Base-by-base conservation (phyloP, 176 grass and related monocot genomes). In the Echinochloa phyllopogon region DNA sequence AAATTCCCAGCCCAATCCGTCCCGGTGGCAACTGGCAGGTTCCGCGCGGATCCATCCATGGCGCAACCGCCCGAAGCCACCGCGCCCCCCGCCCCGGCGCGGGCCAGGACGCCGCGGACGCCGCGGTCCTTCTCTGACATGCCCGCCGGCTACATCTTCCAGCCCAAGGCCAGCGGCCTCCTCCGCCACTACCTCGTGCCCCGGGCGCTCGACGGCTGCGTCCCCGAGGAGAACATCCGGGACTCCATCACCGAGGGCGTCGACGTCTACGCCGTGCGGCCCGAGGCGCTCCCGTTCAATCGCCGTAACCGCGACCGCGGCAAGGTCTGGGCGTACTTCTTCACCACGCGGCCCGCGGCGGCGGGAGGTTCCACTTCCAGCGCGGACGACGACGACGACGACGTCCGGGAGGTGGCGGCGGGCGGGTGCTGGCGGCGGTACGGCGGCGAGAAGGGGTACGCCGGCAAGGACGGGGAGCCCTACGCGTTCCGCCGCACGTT, bases 211-310 rank as follows among this genome's bases (percentile, higher is more conserved):
- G 3, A 7, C 33, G 66, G 84, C 74, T 2, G 20, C 59, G 8
- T 78, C 75, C 24, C 41, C 1, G 27, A 61, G 25, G 2, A 25
- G 40, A 3, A 10, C 18, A 0, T 49, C 18, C 20, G 12, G 48
- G 75, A 70, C 52, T 20, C 0, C 27, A 3, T 61, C 24, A 18
- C 41, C 52, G 83, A 78, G 17, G 74, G 18, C 64, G 64, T 70
- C 52, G 65, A 86, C 74, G 65, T 78, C 25, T 39, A 68, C 74
- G 73, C 63, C 39, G 8, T 8, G 18, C 64, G 25, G 40, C 75
- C 52, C 1, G 65, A 47, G 40, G 50, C 0, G 20, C 84, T 79
- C 65, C 75, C 84, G 27, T 72, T 86, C 65, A 29, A 8, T 6
- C 8, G 0, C 13, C 0, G 75, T 53, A 71, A 86, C 41, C 20